These are phyloP conservation scores for Candida verbasci DNA, from an alignment of 805 yeast species.

Conservation along the genomic window DNA sequence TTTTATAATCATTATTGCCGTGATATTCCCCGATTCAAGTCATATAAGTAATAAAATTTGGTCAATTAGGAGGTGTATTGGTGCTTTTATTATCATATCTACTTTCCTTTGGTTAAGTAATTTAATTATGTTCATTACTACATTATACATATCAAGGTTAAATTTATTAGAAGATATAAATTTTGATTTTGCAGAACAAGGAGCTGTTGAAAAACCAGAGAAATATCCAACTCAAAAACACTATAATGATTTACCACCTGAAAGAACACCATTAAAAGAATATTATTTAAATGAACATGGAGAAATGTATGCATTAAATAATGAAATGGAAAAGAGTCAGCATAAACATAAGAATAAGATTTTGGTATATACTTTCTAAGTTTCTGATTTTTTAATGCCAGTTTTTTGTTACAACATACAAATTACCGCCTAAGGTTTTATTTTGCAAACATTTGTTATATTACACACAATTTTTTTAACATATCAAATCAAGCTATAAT, in stretches of 20 bases:
- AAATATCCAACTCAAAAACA: constrained; percentile 11
- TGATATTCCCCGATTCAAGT: constrained; percentile 20
- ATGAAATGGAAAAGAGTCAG: constrained; percentile 13
- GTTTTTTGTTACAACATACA: no score
- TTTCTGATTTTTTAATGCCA: no score
- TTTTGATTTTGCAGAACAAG: constrained; percentile 24
- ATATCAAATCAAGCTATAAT: neutral
- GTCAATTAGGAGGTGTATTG: constrained; percentile 28
- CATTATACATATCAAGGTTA: constrained; percentile 33
- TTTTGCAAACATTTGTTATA: constrained; percentile 5
- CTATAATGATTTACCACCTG: constrained; percentile 11
- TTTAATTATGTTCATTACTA: constrained; percentile 34
- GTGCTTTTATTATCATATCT: constrained; percentile 34
- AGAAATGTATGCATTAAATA: constrained; percentile 24
- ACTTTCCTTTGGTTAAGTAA: constrained; percentile 36
- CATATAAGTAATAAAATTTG: constrained; percentile 21
- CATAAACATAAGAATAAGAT: constrained; percentile 21
- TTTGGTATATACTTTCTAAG: constrained; percentile 24
- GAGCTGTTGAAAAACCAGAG: constrained; percentile 13
- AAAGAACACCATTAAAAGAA: constrained; percentile 16
- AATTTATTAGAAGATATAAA: constrained; percentile 28
- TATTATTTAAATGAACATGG: constrained; percentile 26
- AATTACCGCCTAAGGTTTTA: no score
- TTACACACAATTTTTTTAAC: neutral
- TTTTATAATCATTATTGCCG: constrained; percentile 25